Evolutionary conservation across 2,329 filamentous ascomycete species (phyloP).

Genomic region (Peltaster fructicola): DNA sequence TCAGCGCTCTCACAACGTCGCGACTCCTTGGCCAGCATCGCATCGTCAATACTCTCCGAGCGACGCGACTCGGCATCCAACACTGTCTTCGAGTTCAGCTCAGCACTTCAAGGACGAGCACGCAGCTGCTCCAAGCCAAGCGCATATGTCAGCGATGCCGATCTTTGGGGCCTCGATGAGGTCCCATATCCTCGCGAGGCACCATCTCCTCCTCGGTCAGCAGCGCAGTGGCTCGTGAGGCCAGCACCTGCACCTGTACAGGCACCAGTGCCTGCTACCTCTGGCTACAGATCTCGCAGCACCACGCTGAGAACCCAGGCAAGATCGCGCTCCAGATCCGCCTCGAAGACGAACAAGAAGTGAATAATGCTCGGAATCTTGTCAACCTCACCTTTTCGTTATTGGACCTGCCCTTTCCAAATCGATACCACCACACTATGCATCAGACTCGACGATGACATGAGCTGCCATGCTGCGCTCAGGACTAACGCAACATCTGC

Average conservation of each 20-base stretch:
- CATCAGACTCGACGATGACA: too few species aligned
- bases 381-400: too few species aligned
- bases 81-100: too few species aligned
- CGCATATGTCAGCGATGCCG: conserved; percentile 21
- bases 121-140: conserved; percentile 8
- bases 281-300: conserved; percentile 5
- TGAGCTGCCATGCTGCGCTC: too few species aligned
- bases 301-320: conserved; percentile 3
- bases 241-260: conserved; percentile 15
- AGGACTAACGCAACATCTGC: conserved; percentile 1
- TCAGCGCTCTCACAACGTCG: too few species aligned
- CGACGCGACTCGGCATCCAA: too few species aligned
- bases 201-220: conserved; percentile 17
- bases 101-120: conserved; percentile 2
- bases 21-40: too few species aligned
- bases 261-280: too few species aligned
- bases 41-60: too few species aligned
- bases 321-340: conserved; percentile 2
- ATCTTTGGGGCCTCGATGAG: conserved; percentile 19
- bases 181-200: conserved; percentile 16
- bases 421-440: neutral
- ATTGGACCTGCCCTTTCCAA: neutral
- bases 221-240: conserved; percentile 17
- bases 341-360: conserved; percentile 4
- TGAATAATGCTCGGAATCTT: too few species aligned